Evolutionary conservation across 202 grass and related monocot species (phyloP), one percentile per base, ranked within the genome.

Genomic region (Carex arenaria): DNA sequence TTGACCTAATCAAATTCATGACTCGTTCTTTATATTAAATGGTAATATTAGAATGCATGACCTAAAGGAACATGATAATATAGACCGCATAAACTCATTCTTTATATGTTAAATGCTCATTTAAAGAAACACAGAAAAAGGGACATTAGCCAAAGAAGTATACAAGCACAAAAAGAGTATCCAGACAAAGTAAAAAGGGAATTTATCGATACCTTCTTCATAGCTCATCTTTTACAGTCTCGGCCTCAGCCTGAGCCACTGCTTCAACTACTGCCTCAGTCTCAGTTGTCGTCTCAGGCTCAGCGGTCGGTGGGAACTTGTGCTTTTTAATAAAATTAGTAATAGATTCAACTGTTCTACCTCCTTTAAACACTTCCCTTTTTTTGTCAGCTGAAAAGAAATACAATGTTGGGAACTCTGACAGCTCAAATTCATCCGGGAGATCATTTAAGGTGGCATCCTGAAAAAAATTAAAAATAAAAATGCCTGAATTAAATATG

Each of bases 361-460:
- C 76, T 6, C 92, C 89, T 2, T 90, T 57, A 51, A 90, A 98
- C 0, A 47, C 6, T 34, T 83, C 51, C 61, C 91, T 61, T 14
- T 93, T 82, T 54, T 90, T 91, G 19, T 67, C 89, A 20, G 90
- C 84, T 38, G 92, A 91, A 78, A 85, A 90, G 73, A 95, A 95
- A 77, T 93, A 93, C n/a, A 98, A 52, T 40, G 84, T 92, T 38
- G 95, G 95, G 61, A 89, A 98, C n/a, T 89, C 86, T 6, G 88
- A 67, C 12, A 95, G 40, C 0, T 78, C 13, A 8, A 98, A 91
- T n/a, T 98, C 90, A 12, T 80, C 81, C 7, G 92, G 87, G 55
- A 90, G 57, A 85, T 98, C 87, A 3, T 98, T 98, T 3, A 70
- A 76, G 9, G 92, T 93, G 64, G 89, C 92, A 92, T 93, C 95